Base-by-base conservation (phyloP, 352 stramenopile species). In the Pythium biforme region DNA sequence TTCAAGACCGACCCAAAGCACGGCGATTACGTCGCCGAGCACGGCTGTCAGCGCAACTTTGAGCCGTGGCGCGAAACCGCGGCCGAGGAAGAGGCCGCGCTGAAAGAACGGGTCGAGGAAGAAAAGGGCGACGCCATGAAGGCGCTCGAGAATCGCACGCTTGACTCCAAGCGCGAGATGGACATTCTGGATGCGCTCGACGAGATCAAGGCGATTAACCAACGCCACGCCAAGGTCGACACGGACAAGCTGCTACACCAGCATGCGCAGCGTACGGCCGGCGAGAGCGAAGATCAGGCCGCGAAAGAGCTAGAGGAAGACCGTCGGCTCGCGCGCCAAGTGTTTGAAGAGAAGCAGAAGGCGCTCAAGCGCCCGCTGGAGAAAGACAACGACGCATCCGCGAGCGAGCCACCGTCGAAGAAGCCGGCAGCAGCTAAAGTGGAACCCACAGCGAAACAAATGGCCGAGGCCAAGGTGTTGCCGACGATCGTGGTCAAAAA, bases 1-100 rank as follows among this genome's bases (percentile, higher is more conserved):
- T 98, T 98, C 75, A 96, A 99, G 71, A 99, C 98, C 1, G 98
- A 99, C 83, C 98, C 98, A 1, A 91, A 99, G 69, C 98, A 99
- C 72, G 86, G 90, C 17, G 97, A 99, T 68, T 99, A 99, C 72
- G 94, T 97, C 62, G 94, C 98, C 31, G 98, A 99, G 77, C 89
- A 87, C 52, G 97, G 97, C 25, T 98, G 91, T 33, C 97, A 96
- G 41, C 82, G 97, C 52, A 99, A 98, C 68, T 99, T 99, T 81
- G 97, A 99, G 72, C 83, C 96, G 0, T 98, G 96, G 86, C 90
- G 96, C 34, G 95, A 99, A 70, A 96, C 62, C 0, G 70, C 90
- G 60, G 77, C 82, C 49, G 75, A 88, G 31, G 69, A 94, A 61
- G 76, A 91, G 46, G 83, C 80, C 10, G 83, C 85, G n/a, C 23